Evolutionary conservation across 1,284 basidiomycete genomes (phyloP), one percentile per base, ranked within the genome.

Genomic region (Xerocomus amazonicus): DNA sequence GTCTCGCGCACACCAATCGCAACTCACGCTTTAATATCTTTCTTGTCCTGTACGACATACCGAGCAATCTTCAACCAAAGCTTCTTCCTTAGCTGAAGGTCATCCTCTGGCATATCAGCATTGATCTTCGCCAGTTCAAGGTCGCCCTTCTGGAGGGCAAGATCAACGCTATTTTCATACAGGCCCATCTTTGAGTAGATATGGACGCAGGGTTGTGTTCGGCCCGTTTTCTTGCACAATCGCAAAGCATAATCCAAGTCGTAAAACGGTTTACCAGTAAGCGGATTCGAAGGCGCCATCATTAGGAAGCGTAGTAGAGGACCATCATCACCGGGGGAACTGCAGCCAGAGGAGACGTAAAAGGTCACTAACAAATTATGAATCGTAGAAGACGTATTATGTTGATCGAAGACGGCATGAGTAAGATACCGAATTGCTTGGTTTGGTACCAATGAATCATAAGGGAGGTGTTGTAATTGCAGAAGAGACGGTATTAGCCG

Each of bases 121-220:
- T 96, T 94, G 54, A 88, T 80, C 71, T 92, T 96, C 9, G 95
- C 95, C 28, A 97, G 72, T 58, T 97, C 94, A 47, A 97, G 67
- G 62, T 98, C 94, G 9, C 92, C 94, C 66, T 92, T 92, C 66
- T 91, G 84, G 35, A 99, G 75, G 0, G 97, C 97, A 33, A 99
- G 77, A 67, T 98, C 94, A 17, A 99, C 96, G 53, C 92, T 94
- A 59, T 90, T 91, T 72, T 99, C 97, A 75, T 88, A 97, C 44
- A 98, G 72, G 0, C 92, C 94, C 93, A 99, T 96, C 73, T 97
- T 94, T 9, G 92, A 90, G 70, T 98, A 99, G 51, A 99, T 96
- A 60, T 93, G 88, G 37, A 99, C 93, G 65, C 95, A 98, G 2
- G 96, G 84, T 60, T 95, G 91, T 28, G 84, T 90, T 42, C 90